These are phyloP conservation scores for Didymella exigua DNA, from an alignment of 2,329 filamentous ascomycete species.

Conservation along the genomic window DNA sequence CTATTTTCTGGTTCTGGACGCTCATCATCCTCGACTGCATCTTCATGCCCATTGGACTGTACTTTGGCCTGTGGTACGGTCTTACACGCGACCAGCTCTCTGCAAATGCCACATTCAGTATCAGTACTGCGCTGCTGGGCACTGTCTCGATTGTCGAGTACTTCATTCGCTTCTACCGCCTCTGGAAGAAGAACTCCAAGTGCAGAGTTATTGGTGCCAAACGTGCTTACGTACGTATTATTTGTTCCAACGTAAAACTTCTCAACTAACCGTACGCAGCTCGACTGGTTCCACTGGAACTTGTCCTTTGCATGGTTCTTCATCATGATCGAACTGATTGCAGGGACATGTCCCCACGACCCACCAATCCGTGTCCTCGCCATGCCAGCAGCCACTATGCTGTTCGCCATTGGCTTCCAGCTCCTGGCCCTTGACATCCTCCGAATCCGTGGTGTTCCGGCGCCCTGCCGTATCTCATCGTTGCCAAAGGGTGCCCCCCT, in stretches of 20 bases:
- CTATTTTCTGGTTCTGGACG: constrained; percentile 64
- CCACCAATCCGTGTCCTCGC: constrained; percentile 60
- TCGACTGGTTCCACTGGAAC: constrained; percentile 66
- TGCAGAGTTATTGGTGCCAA: constrained; percentile 59
- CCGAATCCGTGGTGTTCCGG: constrained; percentile 52
- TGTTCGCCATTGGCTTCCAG: constrained; percentile 59
- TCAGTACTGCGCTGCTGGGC: constrained; percentile 60
- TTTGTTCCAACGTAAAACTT: too few species aligned
- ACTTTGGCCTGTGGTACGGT: constrained; percentile 66
- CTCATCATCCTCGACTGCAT: constrained; percentile 65
- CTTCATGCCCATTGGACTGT: constrained; percentile 63
- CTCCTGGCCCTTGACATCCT: constrained; percentile 57
- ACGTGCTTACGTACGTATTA: constrained; percentile 45
- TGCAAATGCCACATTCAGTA: constrained; percentile 59
- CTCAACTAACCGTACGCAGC: constrained; percentile 33
- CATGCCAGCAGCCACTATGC: constrained; percentile 59
- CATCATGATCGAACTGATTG: constrained; percentile 62
- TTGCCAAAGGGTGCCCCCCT: constrained; percentile 58
- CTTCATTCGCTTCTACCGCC: constrained; percentile 54
- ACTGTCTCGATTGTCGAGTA: constrained; percentile 62
- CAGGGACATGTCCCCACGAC: constrained; percentile 55
- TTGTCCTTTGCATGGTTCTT: constrained; percentile 61
- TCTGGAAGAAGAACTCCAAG: constrained; percentile 59
- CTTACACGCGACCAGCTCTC: constrained; percentile 54
- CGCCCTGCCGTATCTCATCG: constrained; percentile 59